Base-by-base conservation (phyloP, 2,329 filamentous ascomycete species). In the Plectosphaerella plurivora region DNA sequence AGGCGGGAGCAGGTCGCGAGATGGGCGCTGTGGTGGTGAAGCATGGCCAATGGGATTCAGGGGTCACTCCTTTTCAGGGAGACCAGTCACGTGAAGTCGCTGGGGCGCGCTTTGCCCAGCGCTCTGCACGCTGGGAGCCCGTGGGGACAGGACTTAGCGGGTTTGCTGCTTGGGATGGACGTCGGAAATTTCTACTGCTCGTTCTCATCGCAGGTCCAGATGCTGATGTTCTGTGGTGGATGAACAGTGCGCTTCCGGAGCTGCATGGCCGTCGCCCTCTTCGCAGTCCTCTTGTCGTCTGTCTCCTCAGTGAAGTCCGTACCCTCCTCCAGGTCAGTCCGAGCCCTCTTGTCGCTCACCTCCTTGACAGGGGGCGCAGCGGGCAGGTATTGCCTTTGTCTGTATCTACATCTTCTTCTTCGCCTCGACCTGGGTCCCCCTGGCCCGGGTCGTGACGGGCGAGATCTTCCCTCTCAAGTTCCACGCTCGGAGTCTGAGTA, bases 371-470 rank as follows among this genome's bases (percentile, higher is more conserved):
- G n/a, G n/a, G n/a, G n/a, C n/a, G n/a, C n/a, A n/a, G n/a, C n/a
- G n/a, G 60, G 76, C 76, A 0, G 72, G 75, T 20, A 81, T 86
- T 18, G 76, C 81, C 2, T 86, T 86, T 55, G 73, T 84, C 35
- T 88, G 84, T 68, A 75, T 88, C 58, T 88, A 84, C 68, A 88
- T 89, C 66, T 87, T 87, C 75, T 88, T 87, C 75, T 89, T 89
- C 59, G 86, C 86, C 42, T 77, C 79, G 4, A 86, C 84, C 1
- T 89, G 86, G 85, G 85, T 85, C 1, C 72, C 72, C 0, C 62
- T 73, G 2, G 67, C 67, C 24, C 78, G 76, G 76, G 76, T 79
- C 36, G 77, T 83, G 11, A 82, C 76, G 1, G 79, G 81, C 53
- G 83, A 86, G 64, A 83, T 86, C 58, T 86, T 77, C 67, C 82